Base-by-base conservation (phyloP, 257 asterid genomes). In the Dorcoceras hygrometricum region DNA sequence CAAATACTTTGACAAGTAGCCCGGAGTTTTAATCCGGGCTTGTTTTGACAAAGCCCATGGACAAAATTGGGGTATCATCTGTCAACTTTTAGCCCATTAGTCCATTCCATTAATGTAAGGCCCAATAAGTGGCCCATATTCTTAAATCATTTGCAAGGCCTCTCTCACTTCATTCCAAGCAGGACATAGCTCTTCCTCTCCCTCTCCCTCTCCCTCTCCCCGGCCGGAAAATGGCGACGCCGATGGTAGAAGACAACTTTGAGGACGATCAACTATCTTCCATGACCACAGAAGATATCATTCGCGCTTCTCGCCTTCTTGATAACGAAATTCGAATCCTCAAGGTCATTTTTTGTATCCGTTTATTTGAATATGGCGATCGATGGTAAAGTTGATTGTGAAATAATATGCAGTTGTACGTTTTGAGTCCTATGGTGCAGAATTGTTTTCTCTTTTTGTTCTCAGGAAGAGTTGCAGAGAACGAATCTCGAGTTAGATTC, bases 231-330 rank as follows among this genome's bases (percentile, higher is more conserved):
- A 84, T 85, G 95, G 89, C 89, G 29, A 65, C 85, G 20, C 79
- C 91, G 66, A 87, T 88, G 94, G 86, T 66, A 4, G 88, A 82
- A 63, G 91, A 86, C 71, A 82, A 76, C 66, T 82, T 88, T 60
- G 89, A 88, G 73, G 88, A 88, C n/a, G 94, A 88, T 59, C 90
- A 86, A 78, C 75, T 88, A 4, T 64, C 81, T 12, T 76, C 94
- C n/a, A 86, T 86, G 94, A 75, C 87, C 43, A 79, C 87, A 0
- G 94, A 88, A 2, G 96, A 88, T 60, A 76, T 88, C 53, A 64
- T 66, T 71, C 79, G 94, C 74, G 91, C 86, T 25, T 88, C 96
- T 60, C 89, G 96, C 58, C 86, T 86, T 20, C 91, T 88, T 63
- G 91, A 88, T 55, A 88, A 77, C 39, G 91, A 88, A 73, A 82